phyloP scores from a whole-genome alignment of 2,329 filamentous ascomycete species.

The Epichloe brachyelytri region DNA sequence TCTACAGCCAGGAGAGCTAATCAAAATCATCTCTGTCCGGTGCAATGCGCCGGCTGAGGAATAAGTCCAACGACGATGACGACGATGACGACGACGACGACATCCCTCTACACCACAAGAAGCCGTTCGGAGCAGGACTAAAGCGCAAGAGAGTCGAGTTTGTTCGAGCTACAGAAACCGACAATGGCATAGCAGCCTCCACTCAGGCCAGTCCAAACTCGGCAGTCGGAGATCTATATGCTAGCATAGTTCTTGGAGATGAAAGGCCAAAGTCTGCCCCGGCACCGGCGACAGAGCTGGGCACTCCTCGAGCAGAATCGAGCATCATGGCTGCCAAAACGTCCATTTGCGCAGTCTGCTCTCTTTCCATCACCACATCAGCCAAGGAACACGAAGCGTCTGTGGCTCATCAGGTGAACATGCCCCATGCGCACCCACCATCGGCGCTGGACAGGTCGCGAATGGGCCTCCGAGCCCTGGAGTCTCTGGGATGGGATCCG shows the following conservation, averaged over 20 bases:
- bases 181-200: slow-evolving; percentile 15
- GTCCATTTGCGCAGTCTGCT: slow-evolving; percentile 23
- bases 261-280: slow-evolving; percentile 7
- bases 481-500: slow-evolving; percentile 61
- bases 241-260: slow-evolving; percentile 50
- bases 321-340: slow-evolving; percentile 2
- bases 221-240: slow-evolving; percentile 46
- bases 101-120: slow-evolving; percentile 38
- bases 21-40: too few relatives aligned
- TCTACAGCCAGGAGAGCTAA: background rate
- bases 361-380: slow-evolving; percentile 19
- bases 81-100: slow-evolving; percentile 24
- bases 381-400: slow-evolving; percentile 41
- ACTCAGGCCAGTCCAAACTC: slow-evolving; percentile 11
- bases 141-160: slow-evolving; percentile 42
- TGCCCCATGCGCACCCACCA: slow-evolving; percentile 58
- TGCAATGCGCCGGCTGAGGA: slow-evolving; percentile 16
- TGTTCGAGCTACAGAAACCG: slow-evolving; percentile 36
- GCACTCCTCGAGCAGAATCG: background rate
- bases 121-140: slow-evolving; percentile 43
- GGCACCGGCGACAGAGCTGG: slow-evolving; percentile 9
- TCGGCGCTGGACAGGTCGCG: slow-evolving; percentile 57
- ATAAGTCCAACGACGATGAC: slow-evolving; percentile 14
- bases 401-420: slow-evolving; percentile 57
- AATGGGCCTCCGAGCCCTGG: slow-evolving; percentile 55